A percentile compares a stretch with the other conserved stretches of the same genome.
These are phyloP conservation scores for Paraphoma sp. DNA, from an alignment of 2,329 filamentous ascomycete species.

Conservation along the genomic window DNA sequence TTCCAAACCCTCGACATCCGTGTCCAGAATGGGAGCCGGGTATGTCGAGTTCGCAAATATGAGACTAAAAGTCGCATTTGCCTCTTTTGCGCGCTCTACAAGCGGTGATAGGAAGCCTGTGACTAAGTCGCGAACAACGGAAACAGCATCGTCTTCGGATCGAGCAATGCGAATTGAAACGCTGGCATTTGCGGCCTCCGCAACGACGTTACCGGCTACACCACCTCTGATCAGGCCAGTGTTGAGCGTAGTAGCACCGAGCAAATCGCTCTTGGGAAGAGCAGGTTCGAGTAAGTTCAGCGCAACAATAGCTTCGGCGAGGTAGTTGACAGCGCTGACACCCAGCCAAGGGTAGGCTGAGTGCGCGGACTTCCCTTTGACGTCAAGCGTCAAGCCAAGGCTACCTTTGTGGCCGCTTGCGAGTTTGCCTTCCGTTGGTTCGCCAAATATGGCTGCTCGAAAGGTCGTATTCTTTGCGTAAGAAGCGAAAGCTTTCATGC, in stretches of 20 bases:
- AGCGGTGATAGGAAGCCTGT: slow-evolving; percentile 23
- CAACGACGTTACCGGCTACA: slow-evolving; percentile 84
- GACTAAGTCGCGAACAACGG: slow-evolving; percentile 23
- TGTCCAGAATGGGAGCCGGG: slow-evolving; percentile 25
- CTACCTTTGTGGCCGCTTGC: slow-evolving; percentile 90
- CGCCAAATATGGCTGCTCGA: slow-evolving; percentile 83
- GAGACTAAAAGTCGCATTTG: slow-evolving; percentile 20
- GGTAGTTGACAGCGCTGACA: slow-evolving; percentile 78
- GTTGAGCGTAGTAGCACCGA: slow-evolving; percentile 74
- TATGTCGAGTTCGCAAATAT: slow-evolving; percentile 15
- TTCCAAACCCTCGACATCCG: slow-evolving; percentile 28
- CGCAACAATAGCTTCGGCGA: slow-evolving; percentile 73
- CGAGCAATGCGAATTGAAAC: slow-evolving; percentile 60
- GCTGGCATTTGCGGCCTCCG: slow-evolving; percentile 71
- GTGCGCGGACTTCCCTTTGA: slow-evolving; percentile 78
- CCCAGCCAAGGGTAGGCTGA: slow-evolving; percentile 91
- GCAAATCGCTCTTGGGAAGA: slow-evolving; percentile 51
- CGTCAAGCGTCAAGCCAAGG: slow-evolving; percentile 68
- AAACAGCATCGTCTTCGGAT: slow-evolving; percentile 24
- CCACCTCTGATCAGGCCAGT: slow-evolving; percentile 81
- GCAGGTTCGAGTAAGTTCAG: slow-evolving; percentile 55
- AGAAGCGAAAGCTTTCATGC: slow-evolving; percentile 67
- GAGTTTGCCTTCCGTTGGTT: slow-evolving; percentile 87
- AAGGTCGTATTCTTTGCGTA: slow-evolving; percentile 50
- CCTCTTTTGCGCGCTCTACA: slow-evolving; percentile 15